A percentile compares a stretch with the other conserved stretches of the same genome.
These are phyloP conservation scores for Chenopodium album DNA, from an alignment of 148 eudicot species.

Conservation along the genomic window DNA sequence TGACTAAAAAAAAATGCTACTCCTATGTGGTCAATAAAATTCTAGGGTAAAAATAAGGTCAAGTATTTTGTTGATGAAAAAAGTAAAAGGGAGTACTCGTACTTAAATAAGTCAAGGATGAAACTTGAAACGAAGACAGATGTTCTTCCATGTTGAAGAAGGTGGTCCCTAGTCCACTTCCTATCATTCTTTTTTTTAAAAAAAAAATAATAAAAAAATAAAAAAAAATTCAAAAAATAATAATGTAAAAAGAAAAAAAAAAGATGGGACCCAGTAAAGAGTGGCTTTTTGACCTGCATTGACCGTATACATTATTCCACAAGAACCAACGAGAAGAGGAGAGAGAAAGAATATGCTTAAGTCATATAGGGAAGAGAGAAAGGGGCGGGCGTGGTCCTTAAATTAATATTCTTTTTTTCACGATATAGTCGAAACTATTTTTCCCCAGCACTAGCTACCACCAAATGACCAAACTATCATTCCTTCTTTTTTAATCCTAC, in stretches of 20 bases:
- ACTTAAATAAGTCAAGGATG: background rate
- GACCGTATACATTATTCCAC: constrained; percentile 19
- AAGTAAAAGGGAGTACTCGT: background rate
- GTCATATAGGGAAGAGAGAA: constrained; percentile 17
- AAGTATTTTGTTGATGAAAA: background rate
- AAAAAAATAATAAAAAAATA: too few relatives aligned
- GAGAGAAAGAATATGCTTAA: constrained; percentile 5
- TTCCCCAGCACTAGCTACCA: constrained; percentile 5
- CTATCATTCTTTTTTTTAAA: background rate
- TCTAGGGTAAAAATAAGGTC: too few relatives aligned
- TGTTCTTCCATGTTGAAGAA: background rate
- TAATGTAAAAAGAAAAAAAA: too few relatives aligned
- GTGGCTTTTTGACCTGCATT: constrained; percentile 16
- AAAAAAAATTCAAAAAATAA: too few relatives aligned
- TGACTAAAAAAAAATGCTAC: too few relatives aligned
- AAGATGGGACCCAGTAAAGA: background rate
- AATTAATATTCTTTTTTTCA: constrained; percentile 15
- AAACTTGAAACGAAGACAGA: background rate
- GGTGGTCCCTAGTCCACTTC: background rate
- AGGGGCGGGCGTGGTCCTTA: constrained; percentile 5
- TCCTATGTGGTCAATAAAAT: too few relatives aligned
- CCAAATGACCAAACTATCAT: background rate
- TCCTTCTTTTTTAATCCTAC: background rate
- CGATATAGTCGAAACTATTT: background rate
- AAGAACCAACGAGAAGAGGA: constrained; percentile 1